phyloP scores from a whole-genome alignment of 129 eudicot genomes.

The Chrysanthemum lavandulifolium region DNA sequence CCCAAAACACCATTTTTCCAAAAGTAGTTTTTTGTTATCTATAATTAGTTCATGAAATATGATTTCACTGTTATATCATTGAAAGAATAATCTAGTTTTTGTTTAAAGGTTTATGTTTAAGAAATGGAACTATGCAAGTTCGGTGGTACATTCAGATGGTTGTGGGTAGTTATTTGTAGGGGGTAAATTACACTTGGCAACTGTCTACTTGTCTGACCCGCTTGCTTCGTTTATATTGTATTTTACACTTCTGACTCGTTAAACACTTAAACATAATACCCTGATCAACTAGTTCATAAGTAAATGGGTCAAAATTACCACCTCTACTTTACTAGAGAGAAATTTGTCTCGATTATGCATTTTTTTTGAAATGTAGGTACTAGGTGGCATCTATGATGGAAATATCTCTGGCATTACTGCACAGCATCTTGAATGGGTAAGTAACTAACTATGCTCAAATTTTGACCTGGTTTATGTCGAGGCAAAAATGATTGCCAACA shows the following conservation, averaged over 20 bases:
- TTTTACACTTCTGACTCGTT: background rate
- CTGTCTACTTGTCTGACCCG: background rate
- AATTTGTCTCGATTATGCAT: background rate
- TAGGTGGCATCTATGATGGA: conserved; percentile 88
- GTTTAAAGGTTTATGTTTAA: too few species aligned
- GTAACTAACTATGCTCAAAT: conserved; percentile 37
- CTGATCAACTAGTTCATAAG: background rate
- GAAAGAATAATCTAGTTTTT: too few species aligned
- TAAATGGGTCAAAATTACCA: background rate
- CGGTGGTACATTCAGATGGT: too few species aligned
- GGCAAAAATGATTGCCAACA: too few species aligned
- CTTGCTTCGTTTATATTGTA: background rate
- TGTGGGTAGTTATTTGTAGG: too few species aligned
- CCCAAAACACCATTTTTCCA: background rate
- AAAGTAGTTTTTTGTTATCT: background rate
- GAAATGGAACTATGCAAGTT: too few species aligned
- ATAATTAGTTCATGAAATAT: conserved; percentile 39
- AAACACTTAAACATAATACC: background rate
- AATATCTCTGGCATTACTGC: conserved; percentile 89
- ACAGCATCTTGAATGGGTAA: conserved; percentile 98
- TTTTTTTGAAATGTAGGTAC: conserved; percentile 52
- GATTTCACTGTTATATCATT: too few species aligned
- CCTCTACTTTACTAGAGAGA: background rate
- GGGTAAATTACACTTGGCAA: background rate
- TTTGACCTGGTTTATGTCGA: background rate